phyloP scores from a whole-genome alignment of 2,329 filamentous ascomycete species.

The Ophiosphaerella herpotricha region DNA sequence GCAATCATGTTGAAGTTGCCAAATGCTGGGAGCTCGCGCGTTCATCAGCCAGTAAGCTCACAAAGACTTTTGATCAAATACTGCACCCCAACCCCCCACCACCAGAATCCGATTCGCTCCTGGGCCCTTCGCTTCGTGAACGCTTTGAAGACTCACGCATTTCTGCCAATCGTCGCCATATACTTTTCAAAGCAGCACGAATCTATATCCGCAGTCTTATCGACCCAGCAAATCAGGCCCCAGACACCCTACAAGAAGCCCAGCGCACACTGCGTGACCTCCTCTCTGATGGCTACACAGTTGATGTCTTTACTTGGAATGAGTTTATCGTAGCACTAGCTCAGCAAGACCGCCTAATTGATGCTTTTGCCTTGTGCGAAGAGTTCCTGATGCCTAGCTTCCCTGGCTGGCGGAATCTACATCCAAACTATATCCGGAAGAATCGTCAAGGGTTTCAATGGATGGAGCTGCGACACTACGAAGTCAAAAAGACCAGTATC shows the following conservation, averaged over 20 bases:
- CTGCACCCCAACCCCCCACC: slow-evolving; percentile 40
- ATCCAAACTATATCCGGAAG: slow-evolving; percentile 28
- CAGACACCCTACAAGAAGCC: slow-evolving; percentile 33
- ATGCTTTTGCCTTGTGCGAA: slow-evolving; percentile 78
- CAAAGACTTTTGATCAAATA: slow-evolving; percentile 36
- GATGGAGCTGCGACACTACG: slow-evolving; percentile 35
- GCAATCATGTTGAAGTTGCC: slow-evolving; percentile 64
- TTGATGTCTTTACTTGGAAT: slow-evolving; percentile 83
- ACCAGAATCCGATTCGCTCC: slow-evolving; percentile 20
- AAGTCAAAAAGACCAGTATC: slow-evolving; percentile 29
- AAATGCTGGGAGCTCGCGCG: slow-evolving; percentile 69
- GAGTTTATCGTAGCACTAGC: slow-evolving; percentile 71
- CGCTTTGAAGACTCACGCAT: slow-evolving; percentile 27
- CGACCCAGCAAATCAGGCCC: slow-evolving; percentile 53
- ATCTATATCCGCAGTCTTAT: slow-evolving; percentile 59
- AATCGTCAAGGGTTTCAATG: slow-evolving; percentile 27
- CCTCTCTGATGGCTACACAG: slow-evolving; percentile 67
- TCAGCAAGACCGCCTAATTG: slow-evolving; percentile 60
- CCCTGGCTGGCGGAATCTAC: slow-evolving; percentile 66
- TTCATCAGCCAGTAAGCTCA: slow-evolving; percentile 53
- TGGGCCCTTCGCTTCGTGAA: slow-evolving; percentile 24
- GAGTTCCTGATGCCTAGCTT: slow-evolving; percentile 76
- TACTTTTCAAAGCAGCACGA: slow-evolving; percentile 55
- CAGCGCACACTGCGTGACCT: slow-evolving; percentile 57
- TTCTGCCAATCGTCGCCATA: slow-evolving; percentile 49